phyloP scores from a whole-genome alignment of 1,284 basidiomycete species.

The Porphyrellus sp. region DNA sequence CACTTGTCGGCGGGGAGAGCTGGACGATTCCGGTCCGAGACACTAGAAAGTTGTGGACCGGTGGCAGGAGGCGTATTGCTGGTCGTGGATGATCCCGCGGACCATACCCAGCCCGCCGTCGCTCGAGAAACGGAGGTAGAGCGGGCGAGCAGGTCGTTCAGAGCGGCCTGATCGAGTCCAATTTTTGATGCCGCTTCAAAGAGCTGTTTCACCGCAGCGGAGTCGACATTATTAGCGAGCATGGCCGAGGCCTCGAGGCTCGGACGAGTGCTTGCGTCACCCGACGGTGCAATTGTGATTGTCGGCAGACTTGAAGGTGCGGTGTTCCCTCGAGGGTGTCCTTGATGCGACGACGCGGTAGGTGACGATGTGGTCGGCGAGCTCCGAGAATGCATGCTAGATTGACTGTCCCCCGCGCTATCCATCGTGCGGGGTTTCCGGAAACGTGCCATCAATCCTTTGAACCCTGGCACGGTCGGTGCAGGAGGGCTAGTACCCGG shows the following conservation, averaged over 20 bases:
- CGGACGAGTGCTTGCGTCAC: slow-evolving; percentile 23
- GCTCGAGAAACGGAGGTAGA: slow-evolving; percentile 62
- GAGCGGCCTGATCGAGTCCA: slow-evolving; percentile 65
- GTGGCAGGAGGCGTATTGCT: slow-evolving; percentile 18
- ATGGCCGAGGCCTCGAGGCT: slow-evolving; percentile 25
- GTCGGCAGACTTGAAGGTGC: slow-evolving; percentile 12
- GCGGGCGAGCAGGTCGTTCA: slow-evolving; percentile 67
- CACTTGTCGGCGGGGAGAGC: slow-evolving; percentile 33
- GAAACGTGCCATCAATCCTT: slow-evolving; percentile 77
- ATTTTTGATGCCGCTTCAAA: slow-evolving; percentile 72
- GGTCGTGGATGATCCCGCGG: slow-evolving; percentile 39
- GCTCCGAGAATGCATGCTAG: slow-evolving; percentile 31
- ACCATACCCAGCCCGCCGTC: slow-evolving; percentile 38
- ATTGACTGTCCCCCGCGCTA: slow-evolving; percentile 31
- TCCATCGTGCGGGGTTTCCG: slow-evolving; percentile 56
- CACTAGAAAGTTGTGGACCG: slow-evolving; percentile 11
- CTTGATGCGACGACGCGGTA: slow-evolving; percentile 34
- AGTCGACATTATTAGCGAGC: slow-evolving; percentile 22
- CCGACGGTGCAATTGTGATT: slow-evolving; percentile 2
- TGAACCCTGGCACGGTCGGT: slow-evolving; percentile 67
- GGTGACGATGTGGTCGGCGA: slow-evolving; percentile 34
- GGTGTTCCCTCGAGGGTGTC: slow-evolving; percentile 27
- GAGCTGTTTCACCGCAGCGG: slow-evolving; percentile 56
- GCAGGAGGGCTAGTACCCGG: slow-evolving; percentile 58
- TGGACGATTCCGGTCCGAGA: slow-evolving; percentile 22